Evolutionary conservation across 2,329 filamentous ascomycete genomes (phyloP).

Genomic region (Talaromyces sp.): DNA sequence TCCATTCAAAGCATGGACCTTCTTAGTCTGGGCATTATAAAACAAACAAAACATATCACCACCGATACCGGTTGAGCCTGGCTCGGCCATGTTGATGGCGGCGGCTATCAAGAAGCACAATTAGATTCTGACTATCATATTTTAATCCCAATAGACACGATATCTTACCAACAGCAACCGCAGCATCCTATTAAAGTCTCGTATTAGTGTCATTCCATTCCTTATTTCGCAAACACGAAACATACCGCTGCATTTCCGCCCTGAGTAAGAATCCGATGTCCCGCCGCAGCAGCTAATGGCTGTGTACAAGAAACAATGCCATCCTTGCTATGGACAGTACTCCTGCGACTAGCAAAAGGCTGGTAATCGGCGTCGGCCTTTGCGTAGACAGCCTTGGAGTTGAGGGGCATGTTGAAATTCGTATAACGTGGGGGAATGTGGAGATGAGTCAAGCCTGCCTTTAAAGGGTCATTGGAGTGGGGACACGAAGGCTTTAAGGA

Average conservation of each 20-base stretch:
- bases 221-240: background rate
- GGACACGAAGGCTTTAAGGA: background rate
- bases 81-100: conserved; percentile 90
- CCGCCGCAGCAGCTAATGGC: conserved; percentile 84
- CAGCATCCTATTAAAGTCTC: conserved; percentile 95
- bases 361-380: conserved; percentile 48
- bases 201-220: too few species aligned
- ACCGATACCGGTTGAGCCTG: conserved; percentile 89
- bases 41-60: conserved; percentile 97
- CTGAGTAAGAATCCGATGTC: conserved; percentile 77
- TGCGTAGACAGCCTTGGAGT: conserved; percentile 54
- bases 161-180: conserved; percentile 82
- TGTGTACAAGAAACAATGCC: conserved; percentile 91
- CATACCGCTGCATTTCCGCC: conserved; percentile 59
- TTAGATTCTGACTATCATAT: too few species aligned
- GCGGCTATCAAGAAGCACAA: conserved; percentile 62
- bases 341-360: conserved; percentile 69
- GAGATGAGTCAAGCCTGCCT: background rate
- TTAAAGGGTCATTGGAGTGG: background rate
- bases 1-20: conserved; percentile 85
- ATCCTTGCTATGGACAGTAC: conserved; percentile 89
- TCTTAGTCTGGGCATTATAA: conserved; percentile 80
- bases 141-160: too few species aligned
- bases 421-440: background rate
- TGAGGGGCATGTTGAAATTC: conserved; percentile 49